phyloP scores from a whole-genome alignment of 345 rosid species.

The Salix arbutifolia region DNA sequence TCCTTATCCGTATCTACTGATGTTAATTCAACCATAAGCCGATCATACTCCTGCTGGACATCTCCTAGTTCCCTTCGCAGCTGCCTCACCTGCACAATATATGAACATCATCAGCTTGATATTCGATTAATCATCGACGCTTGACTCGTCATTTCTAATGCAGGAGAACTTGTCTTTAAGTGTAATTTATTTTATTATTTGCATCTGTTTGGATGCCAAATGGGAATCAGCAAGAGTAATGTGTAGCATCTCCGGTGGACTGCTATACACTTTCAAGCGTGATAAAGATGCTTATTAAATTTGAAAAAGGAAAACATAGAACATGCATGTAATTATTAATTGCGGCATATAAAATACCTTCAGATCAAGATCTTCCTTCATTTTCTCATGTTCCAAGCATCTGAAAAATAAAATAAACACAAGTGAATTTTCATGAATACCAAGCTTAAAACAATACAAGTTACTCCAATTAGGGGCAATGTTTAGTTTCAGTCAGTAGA shows the following conservation, averaged over 20 bases:
- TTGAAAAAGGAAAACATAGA: neutral
- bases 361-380: conserved; percentile 42
- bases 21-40: conserved; percentile 38
- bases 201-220: neutral
- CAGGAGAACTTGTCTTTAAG: too few species aligned
- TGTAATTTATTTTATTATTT: too few species aligned
- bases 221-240: neutral
- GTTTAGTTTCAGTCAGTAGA: too few species aligned
- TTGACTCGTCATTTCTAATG: neutral
- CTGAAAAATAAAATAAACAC: conserved; percentile 31
- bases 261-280: neutral
- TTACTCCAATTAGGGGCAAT: neutral
- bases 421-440: neutral
- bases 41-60: conserved; percentile 36
- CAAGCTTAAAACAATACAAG: neutral
- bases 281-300: neutral
- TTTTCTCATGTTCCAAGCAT: conserved; percentile 62
- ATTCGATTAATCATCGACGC: neutral
- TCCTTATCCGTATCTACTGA: conserved; percentile 34
- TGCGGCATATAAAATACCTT: conserved; percentile 45
- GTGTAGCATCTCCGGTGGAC: neutral
- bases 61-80: conserved; percentile 49
- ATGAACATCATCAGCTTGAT: neutral
- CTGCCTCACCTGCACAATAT: conserved; percentile 38
- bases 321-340: neutral